These are phyloP conservation scores for Thermothielavioides terrestris DNA, from an alignment of 495 filamentous ascomycete species.

Conservation along the genomic window DNA sequence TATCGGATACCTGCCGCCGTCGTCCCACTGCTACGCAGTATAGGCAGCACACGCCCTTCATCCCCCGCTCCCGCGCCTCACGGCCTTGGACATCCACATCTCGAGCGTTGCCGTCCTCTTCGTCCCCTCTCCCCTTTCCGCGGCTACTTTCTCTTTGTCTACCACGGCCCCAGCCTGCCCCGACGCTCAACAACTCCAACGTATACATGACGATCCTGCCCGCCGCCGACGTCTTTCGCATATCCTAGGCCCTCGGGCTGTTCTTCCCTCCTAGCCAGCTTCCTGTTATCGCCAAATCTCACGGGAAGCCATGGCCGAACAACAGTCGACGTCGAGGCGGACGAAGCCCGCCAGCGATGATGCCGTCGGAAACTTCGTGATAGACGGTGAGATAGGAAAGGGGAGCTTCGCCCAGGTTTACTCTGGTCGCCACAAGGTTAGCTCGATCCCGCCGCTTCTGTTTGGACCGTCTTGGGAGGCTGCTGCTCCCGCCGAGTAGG, in stretches of 20 bases:
- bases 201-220: constrained; percentile 43
- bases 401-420: constrained; percentile 96
- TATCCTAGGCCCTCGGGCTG: constrained; percentile 42
- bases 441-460: constrained; percentile 19
- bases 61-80: constrained; percentile 2
- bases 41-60: constrained; percentile 13
- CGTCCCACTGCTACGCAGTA: constrained; percentile 4
- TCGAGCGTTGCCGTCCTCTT: constrained; percentile 4
- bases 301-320: constrained; percentile 43
- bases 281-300: constrained; percentile 36
- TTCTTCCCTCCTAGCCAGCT: constrained; percentile 18
- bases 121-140: constrained; percentile 3
- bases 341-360: constrained; percentile 42
- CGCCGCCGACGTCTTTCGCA: constrained; percentile 32
- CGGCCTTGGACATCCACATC: constrained; percentile 3
- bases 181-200: constrained; percentile 1
- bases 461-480: not conserved
- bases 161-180: constrained; percentile 2
- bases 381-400: constrained; percentile 80
- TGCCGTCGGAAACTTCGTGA: constrained; percentile 66
- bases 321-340: constrained; percentile 30
- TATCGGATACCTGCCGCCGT: constrained; percentile 28
- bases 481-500: not conserved
- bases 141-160: constrained; percentile 2
- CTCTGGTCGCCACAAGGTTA: constrained; percentile 73